Conservation (phyloP, 495 filamentous ascomycete genomes). For the Saxispiralis lemnorum region DNA sequence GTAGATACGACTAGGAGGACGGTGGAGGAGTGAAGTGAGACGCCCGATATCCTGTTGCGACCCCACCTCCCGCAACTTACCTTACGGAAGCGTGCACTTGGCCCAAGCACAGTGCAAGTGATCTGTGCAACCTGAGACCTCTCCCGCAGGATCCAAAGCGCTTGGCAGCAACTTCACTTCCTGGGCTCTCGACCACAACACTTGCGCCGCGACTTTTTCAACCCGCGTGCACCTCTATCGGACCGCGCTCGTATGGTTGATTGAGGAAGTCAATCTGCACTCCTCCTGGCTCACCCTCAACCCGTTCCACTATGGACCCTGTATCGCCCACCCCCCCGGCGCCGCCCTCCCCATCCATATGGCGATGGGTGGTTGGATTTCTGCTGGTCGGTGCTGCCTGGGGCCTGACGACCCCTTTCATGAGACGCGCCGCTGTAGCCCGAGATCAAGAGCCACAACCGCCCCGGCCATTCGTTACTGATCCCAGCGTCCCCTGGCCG, state of each 20-base stretch:
- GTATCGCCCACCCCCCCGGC: constrained; percentile 1
- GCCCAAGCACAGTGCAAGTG: too few species aligned
- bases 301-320: constrained; percentile 8
- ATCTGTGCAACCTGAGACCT: too few species aligned
- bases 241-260: too few species aligned
- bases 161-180: not conserved
- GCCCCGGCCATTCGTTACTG: constrained; percentile 34
- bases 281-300: not conserved
- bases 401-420: constrained; percentile 60
- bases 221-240: too few species aligned
- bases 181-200: too few species aligned
- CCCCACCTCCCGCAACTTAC: too few species aligned
- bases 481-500: constrained; percentile 32
- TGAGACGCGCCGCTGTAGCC: constrained; percentile 47
- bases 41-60: too few species aligned
- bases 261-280: too few species aligned
- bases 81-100: too few species aligned
- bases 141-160: too few species aligned
- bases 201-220: too few species aligned
- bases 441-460: constrained; percentile 31
- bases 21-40: not conserved
- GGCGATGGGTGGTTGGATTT: constrained; percentile 76
- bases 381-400: constrained; percentile 81
- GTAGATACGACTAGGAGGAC: too few species aligned
- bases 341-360: constrained; percentile 35